Evolutionary conservation across 2,329 filamentous ascomycete species (phyloP), one percentile per base, ranked within the genome.

Genomic region (Nannizziopsis arthrosporioides): DNA sequence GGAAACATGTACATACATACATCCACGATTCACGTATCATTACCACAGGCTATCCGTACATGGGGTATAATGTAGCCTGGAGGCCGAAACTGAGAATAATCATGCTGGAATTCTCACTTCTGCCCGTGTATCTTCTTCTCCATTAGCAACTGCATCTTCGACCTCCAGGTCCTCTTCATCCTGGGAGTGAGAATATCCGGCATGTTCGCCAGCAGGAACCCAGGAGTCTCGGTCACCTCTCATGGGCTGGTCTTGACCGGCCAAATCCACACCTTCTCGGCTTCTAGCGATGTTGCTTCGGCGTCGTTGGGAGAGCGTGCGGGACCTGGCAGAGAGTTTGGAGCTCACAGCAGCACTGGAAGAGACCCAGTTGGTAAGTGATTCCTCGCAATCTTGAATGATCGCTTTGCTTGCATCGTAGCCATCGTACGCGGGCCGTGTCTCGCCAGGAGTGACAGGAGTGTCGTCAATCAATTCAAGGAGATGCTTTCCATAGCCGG

Each of bases 371-470:
- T 94, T 95, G 65, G 88, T 95, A 52, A 98, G 81, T 1, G 92
- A 79, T 64, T 96, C 89, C 70, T 98, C 92, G 67, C 92, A 98
- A 69, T 98, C 92, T 72, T 98, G 92, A 62, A 98, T 96, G 69
- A 98, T 96, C 55, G 79, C 90, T 73, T 95, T 96, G 77, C 86
- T 94, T 53, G 89, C 89, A 67, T 98, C 92, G 65, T 98, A 98
- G 53, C 92, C 92, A 62, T 98, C 92, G 63, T 98, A 98, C 1
- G 92, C 89, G 46, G 86, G 80, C 55, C 92, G 85, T 15, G 90
- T 96, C 76, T 98, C 92, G 58, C 92, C 92, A 18, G 92, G 92
- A 5, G 92, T 98, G 48, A 98, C 92, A 1, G 92, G 92, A 5
- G 85, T 93, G 64, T 98, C 92, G 63, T 98, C 92, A 56, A 98